These are phyloP conservation scores for Thermochaetoides thermophila DNA, from an alignment of 495 filamentous ascomycete genomes.

Conservation along the genomic window DNA sequence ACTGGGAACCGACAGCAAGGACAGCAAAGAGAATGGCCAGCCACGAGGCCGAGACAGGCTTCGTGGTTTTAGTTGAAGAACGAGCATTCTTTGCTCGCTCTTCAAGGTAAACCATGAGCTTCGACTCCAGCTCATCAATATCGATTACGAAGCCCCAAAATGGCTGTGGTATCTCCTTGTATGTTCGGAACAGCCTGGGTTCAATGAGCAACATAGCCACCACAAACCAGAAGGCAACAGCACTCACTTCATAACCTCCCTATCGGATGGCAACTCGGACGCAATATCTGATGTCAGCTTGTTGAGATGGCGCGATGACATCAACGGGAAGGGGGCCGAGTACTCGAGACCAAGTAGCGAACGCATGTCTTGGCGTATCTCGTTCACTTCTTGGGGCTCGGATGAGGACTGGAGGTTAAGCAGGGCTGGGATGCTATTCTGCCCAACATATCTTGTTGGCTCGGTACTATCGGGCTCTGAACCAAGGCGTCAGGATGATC, in stretches of 20 bases:
- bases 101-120: constrained; percentile 51
- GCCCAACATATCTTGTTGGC: constrained; percentile 49
- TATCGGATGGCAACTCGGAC: constrained; percentile 45
- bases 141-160: constrained; percentile 70
- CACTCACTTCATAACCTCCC: constrained; percentile 41
- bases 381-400: constrained; percentile 31
- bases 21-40: constrained; percentile 66
- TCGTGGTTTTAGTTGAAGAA: constrained; percentile 31
- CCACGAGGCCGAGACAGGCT: constrained; percentile 47
- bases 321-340: constrained; percentile 73
- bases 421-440: constrained; percentile 49
- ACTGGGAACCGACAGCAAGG: constrained; percentile 70
- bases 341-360: constrained; percentile 73
- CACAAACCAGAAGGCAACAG: not conserved
- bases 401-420: constrained; percentile 45
- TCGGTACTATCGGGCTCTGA: constrained; percentile 48
- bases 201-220: constrained; percentile 1
- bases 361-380: constrained; percentile 50
- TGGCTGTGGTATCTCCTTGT: constrained; percentile 62
- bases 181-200: constrained; percentile 52
- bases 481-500: no score
- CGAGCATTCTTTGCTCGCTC: constrained; percentile 43
- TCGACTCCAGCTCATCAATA: constrained; percentile 47
- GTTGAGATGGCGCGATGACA: constrained; percentile 55
- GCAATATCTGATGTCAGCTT: constrained; percentile 60